A percentile compares a stretch with the other conserved stretches of the same genome.
Conservation (phyloP, 2,329 filamentous ascomycete species). For the Stagonosporopsis rhizophila region DNA sequence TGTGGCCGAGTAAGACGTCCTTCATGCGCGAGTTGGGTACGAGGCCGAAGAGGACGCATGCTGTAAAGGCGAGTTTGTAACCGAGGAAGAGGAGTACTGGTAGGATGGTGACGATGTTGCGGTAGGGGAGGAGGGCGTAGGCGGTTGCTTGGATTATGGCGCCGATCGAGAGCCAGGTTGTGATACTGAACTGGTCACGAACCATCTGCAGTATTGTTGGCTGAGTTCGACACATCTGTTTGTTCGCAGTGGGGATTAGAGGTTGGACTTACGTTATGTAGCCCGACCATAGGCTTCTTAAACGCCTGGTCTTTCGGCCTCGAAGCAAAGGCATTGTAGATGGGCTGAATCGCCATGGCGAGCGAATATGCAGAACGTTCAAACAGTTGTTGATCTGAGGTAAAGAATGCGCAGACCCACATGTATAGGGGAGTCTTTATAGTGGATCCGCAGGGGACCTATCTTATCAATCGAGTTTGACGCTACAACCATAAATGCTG, state of each 20-base stretch:
- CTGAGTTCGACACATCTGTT: not conserved
- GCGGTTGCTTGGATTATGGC: conserved; percentile 12
- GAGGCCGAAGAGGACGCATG: not conserved
- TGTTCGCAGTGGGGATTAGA: not conserved
- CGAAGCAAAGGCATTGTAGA: conserved; percentile 1
- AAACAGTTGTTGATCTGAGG: not conserved
- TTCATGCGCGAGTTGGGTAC: conserved; percentile 1
- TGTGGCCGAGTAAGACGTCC: conserved; percentile 8
- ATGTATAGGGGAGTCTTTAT: conserved; percentile 1
- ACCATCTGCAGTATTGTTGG: not conserved
- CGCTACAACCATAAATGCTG: not conserved
- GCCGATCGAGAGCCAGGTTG: conserved; percentile 18
- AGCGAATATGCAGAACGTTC: not conserved
- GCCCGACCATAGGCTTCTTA: not conserved
- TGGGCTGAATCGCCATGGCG: not conserved
- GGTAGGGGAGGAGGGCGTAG: conserved; percentile 12
- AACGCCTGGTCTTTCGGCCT: not conserved
- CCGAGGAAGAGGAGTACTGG: conserved; percentile 14
- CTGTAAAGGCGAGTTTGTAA: conserved; percentile 13
- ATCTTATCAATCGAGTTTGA: not conserved
- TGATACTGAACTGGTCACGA: conserved; percentile 16
- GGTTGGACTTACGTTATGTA: not conserved
- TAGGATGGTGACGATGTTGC: conserved; percentile 19
- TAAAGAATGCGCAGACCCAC: not conserved
- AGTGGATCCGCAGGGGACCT: not conserved